Evolutionary conservation across 1,284 basidiomycete genomes (phyloP), one percentile per base, ranked within the genome.

Genomic region (Microbotryum violaceum): DNA sequence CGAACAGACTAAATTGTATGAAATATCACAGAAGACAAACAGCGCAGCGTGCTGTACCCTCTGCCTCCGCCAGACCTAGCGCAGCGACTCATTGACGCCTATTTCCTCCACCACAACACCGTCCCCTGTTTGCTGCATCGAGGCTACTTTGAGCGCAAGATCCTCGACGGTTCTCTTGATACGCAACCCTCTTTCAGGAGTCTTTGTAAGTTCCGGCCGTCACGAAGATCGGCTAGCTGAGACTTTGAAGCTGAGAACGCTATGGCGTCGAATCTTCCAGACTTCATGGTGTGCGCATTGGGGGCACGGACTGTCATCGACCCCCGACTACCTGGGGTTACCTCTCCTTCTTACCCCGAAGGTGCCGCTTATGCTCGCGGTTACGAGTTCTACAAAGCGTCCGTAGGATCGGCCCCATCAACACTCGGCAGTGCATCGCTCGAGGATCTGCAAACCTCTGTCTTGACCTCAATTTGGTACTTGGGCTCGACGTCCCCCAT

Each of bases 81-180:
- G 16, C 67, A 71, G 2, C 70, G 70, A 1, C 81, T 94, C 31
- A 78, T 91, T 65, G 81, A 85, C 27, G 77, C 83, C 9, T 92
- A 85, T 72, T 93, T 92, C 71, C 67, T 70, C 1, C 72, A 82
- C 53, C 74, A 82, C 67, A 88, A 91, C 72, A 70, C 75, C 3
- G 80, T 83, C 66, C 75, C 82, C 33, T 88, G 89, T 5, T 77
- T 92, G n/a, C 76, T 94, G 4, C 90, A 93, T 72, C 82, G 83
- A 0, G 83, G 83, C 2, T 84, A 83, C 27, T 91, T 93, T 68
- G 82, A 87, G 63, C 75, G 77, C n/a, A 77, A 80, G 49, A 75
- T 88, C 49, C 74, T 74, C n/a, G 79, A 82, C 9, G 80, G 81
- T 4, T 72, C 85, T 23, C 84, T 89, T 73, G 74, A 78, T 16